Percentiles rank a stretch among this genome's conserved stretches.
These are phyloP conservation scores for Emericellopsis cladophorae DNA, from an alignment of 2,329 filamentous ascomycete species.

Conservation along the genomic window DNA sequence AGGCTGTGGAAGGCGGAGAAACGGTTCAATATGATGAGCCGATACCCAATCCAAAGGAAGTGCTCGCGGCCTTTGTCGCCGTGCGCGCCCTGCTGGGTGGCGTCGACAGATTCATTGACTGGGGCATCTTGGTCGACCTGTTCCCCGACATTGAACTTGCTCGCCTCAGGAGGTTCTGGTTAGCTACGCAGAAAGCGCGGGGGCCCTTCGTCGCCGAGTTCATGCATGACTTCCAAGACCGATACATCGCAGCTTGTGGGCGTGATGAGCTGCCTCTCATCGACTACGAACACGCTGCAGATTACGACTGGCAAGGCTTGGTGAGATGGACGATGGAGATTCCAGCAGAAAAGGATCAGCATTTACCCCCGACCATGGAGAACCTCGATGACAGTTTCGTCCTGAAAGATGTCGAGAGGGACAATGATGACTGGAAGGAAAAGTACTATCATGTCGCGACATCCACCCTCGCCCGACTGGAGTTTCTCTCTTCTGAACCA, in stretches of 20 bases:
- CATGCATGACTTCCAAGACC: slow-evolving; percentile 50
- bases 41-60: slow-evolving; percentile 12
- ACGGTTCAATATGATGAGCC: slow-evolving; percentile 3
- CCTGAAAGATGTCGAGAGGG: slow-evolving; percentile 20
- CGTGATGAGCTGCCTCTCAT: slow-evolving; percentile 46
- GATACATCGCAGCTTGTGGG: slow-evolving; percentile 55
- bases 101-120: slow-evolving; percentile 45
- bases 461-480: slow-evolving; percentile 44
- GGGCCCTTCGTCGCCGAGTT: slow-evolving; percentile 37
- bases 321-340: slow-evolving; percentile 54
- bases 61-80: slow-evolving; percentile 45
- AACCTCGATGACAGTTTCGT: slow-evolving; percentile 29
- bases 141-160: slow-evolving; percentile 41
- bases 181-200: slow-evolving; percentile 33
- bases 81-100: slow-evolving; percentile 47
- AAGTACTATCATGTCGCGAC: slow-evolving; percentile 40
- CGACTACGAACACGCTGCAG: slow-evolving; percentile 47
- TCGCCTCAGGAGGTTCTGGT: slow-evolving; percentile 43
- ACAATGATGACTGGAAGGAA: slow-evolving; percentile 36
- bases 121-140: slow-evolving; percentile 42
- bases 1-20: neutral
- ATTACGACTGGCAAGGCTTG: slow-evolving; percentile 56
- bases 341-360: slow-evolving; percentile 27
- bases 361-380: slow-evolving; percentile 33
- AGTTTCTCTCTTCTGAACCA: slow-evolving; percentile 36